Base-by-base conservation (phyloP, 176 grass and related monocot genomes). In the Avena insularis region DNA sequence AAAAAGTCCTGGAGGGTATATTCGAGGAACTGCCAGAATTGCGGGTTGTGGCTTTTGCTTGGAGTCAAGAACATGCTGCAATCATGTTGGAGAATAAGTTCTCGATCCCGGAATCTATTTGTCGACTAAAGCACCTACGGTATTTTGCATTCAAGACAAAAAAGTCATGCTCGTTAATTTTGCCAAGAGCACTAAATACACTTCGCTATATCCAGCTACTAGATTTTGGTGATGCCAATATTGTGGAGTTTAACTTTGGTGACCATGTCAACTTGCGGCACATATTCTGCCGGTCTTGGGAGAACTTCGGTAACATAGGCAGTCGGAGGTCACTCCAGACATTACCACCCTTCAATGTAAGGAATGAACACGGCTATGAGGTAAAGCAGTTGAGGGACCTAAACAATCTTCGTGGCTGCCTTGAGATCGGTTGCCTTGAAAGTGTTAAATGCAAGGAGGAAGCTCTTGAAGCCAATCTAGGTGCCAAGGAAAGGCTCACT, bases 341-440 rank as follows among this genome's bases (percentile, higher is more conserved):
- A 4, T 0, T 13, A 63, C 55, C 17, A 8, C 0, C 0, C 14
- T 69, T 40, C 15, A 2, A 0, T 1, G 33, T 69, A 8, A 40
- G 2, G 1, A 69, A 69, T 40, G 3, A 19, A 40, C 0, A 69
- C 1, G 66, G 66, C 0, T 69, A 10, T 69, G 66, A 40, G 66
- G 0, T 69, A 4, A 40, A 19, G 1, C 66, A 69, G 33, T 33
- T 69, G 0, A 69, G 66, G 7, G 2, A 40, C 8, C 66, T 69
- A 40, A 19, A 69, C 33, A 69, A 38, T 6, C 6, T 68, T 17
- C 29, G 31, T 0, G 14, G 31, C 4, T 1, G 0, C 1, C 2
- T 68, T 1, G 0, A 0, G 2, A 68, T 68, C 65, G 0, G 0
- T 9, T 31, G 66, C 33, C 66, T 69, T 3, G 33, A 2, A 38